Base-by-base conservation (phyloP, 1,284 basidiomycete genomes). In the Austropuccinia psidii region DNA sequence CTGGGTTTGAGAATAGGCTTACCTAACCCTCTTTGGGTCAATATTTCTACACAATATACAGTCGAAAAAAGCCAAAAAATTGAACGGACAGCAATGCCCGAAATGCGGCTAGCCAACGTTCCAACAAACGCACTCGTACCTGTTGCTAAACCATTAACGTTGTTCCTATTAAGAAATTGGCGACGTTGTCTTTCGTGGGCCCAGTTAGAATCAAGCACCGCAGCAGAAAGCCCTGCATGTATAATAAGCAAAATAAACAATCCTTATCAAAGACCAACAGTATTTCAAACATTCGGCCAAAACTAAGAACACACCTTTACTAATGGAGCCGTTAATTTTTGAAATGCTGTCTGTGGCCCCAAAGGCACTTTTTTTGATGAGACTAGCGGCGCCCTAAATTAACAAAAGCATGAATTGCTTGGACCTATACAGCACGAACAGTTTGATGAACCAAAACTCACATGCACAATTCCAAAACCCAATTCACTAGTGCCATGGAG, bases 281-380 rank as follows among this genome's bases (percentile, higher is more conserved):
- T n/a, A n/a, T n/a, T n/a, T n/a, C n/a, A n/a, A n/a, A n/a, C n/a
- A n/a, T n/a, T n/a, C n/a, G n/a, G n/a, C n/a, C n/a, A n/a, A n/a
- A n/a, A n/a, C n/a, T n/a, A n/a, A n/a, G n/a, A 4, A 66, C 78
- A 31, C 74, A 90, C 91, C 96, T 85, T 98, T 98, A 49, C 95
- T 93, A 76, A 99, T 88, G 80, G 91, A 95, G 75, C 93, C 91
- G 0, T 96, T 98, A 78, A 99, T 89, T 82, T 98, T 98, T 31
- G 94, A 95, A 81, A 98, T 85, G 79, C 91, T 95, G 80, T 99
- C 94, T 45, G 91, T 90, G 64, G 98, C 82, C 39, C 96, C 96
- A 79, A 98, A 99, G 13, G 98, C 91, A 0, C 95, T 98, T 84
- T 98, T 98, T 84, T 98, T 98, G 67, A 98, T 91, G 79, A 98